Percentiles rank a stretch among this genome's conserved stretches.
phyloP scores from a whole-genome alignment of 331 rosid species.

The Stylosanthes scabra region DNA sequence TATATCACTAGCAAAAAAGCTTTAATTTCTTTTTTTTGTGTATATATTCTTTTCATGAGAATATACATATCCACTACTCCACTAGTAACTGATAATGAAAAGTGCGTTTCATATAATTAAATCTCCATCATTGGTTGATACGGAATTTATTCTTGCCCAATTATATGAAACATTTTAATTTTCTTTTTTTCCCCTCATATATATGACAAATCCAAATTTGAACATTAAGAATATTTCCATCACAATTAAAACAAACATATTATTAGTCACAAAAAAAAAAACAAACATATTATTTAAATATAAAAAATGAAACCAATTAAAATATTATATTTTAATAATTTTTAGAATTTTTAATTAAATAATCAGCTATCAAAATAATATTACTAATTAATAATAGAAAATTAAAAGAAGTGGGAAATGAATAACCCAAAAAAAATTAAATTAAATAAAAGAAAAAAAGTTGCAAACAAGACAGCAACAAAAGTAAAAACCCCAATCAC shows the following conservation, averaged over 20 bases:
- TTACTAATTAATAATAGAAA: no score
- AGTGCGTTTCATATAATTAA: constrained; percentile 4
- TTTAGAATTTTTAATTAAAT: no score
- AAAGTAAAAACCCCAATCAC: not conserved
- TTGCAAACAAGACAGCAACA: constrained; percentile 3
- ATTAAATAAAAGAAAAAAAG: not conserved
- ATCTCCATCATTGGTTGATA: constrained; percentile 14
- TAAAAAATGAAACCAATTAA: no score
- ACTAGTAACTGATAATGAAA: not conserved
- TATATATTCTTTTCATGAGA: not conserved
- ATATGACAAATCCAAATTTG: not conserved
- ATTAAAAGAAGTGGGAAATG: not conserved
- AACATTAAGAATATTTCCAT: constrained; percentile 23
- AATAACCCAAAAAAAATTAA: not conserved
- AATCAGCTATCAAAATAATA: no score
- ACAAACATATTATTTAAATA: no score
- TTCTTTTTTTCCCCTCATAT: not conserved
- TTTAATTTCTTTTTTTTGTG: not conserved
- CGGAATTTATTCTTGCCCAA: constrained; percentile 21
- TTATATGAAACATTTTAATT: not conserved
- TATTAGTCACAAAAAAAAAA: no score
- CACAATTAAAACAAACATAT: no score
- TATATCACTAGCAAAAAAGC: no score
- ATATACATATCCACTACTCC: not conserved
- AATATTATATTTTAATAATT: no score